These are phyloP conservation scores for Pseudocercospora fijiensis DNA, from an alignment of 2,329 filamentous ascomycete species.

Conservation along the genomic window DNA sequence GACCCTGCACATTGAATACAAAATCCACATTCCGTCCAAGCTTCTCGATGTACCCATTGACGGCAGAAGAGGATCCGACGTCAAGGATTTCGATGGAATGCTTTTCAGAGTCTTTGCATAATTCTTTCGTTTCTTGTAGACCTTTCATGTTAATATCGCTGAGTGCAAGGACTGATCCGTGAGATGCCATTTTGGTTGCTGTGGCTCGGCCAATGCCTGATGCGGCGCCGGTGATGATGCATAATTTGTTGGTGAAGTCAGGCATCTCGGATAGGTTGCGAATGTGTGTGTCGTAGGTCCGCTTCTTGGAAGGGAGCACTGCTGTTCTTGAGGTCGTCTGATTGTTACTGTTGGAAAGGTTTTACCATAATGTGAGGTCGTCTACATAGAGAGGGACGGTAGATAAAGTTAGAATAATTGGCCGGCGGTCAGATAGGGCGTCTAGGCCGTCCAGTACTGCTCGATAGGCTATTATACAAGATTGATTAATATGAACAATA, in stretches of 20 bases:
- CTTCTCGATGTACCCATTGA: slow-evolving; percentile 28
- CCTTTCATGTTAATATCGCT: slow-evolving; percentile 42
- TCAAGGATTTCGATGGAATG: slow-evolving; percentile 31
- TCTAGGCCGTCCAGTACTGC: not conserved
- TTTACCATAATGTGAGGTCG: not conserved
- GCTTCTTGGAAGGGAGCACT: not conserved
- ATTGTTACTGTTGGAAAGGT: not conserved
- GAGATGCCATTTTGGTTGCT: slow-evolving; percentile 45
- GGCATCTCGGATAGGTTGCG: slow-evolving; percentile 9
- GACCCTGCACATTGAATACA: slow-evolving; percentile 46
- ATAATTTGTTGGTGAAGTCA: slow-evolving; percentile 30
- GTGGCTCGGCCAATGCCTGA: slow-evolving; percentile 46
- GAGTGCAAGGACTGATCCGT: slow-evolving; percentile 46
- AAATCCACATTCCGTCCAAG: slow-evolving; percentile 38
- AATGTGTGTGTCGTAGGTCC: too few relatives aligned
- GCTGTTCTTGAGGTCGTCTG: not conserved
- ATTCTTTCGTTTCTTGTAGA: slow-evolving; percentile 30
- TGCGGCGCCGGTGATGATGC: slow-evolving; percentile 37
- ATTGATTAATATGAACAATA: not conserved
- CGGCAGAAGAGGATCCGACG: slow-evolving; percentile 31
- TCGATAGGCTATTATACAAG: not conserved
- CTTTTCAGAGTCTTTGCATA: slow-evolving; percentile 19
- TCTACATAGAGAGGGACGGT: not conserved
- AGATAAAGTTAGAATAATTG: not conserved
- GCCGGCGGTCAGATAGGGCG: not conserved